Evolutionary conservation across 2,329 filamentous ascomycete genomes (phyloP), one percentile per base, ranked within the genome.

Genomic region (Scopulariopsis brevicaulis): DNA sequence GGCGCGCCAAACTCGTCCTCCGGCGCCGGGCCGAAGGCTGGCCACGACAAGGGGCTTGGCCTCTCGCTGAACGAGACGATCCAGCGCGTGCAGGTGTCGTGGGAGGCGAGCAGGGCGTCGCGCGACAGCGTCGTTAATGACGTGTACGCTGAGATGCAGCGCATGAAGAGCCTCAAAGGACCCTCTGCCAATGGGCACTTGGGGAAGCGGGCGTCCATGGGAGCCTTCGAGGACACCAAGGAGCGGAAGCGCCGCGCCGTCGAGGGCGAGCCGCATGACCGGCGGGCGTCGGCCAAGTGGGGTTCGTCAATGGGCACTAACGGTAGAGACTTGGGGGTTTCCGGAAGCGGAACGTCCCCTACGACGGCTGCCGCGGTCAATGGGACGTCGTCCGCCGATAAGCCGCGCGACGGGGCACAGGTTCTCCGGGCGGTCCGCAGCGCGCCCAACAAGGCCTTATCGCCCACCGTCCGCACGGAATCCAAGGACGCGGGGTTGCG

Each of bases 41-140:
- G 28, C n/a, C n/a, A n/a, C n/a, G n/a, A n/a, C 4, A 46, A 18
- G 40, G 40, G 15, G 40, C 63, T 2, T 63, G 64, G 20, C 59
- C 66, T 3, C 59, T 66, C 1, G 37, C 62, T 18, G 3, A 56
- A 54, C 32, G 56, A 40, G 2, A 58, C 59, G 2, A 50, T 50
- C 46, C n/a, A 22, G 46, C n/a, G 22, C 3, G 46, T 24, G 20
- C 46, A 50, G 22, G 12, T 22, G 3, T 50, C n/a, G 11, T 50
- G 46, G 46, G 46, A 50, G 7, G 20, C 20, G 20, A 50, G n/a
- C 22, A 50, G 20, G 46, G 46, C 46, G 8, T 50, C 46, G 40
- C 15, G 40, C 8, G 18, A 46, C 40, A n/a, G 15, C n/a, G 11
- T n/a, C 18, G 5, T 11, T 50, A 11, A n/a, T 50, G 20, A 50